phyloP scores from a whole-genome alignment of 148 eudicot genomes.

The Nyssa sinensis region DNA sequence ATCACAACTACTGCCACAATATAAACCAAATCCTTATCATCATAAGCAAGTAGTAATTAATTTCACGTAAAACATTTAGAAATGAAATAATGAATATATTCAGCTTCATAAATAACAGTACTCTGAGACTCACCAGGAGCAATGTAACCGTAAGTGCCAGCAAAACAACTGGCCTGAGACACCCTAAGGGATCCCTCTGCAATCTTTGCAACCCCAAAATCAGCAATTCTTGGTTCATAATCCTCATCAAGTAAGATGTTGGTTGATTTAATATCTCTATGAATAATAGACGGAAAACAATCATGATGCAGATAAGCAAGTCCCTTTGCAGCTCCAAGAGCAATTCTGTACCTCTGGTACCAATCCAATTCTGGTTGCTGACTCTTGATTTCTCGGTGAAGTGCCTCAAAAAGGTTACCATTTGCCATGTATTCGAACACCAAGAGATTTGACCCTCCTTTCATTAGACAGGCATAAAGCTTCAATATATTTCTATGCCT shows the following conservation, averaged over 20 bases:
- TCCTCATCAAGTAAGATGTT: constrained; percentile 77
- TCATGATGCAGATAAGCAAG: constrained; percentile 87
- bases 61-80: background rate
- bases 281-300: constrained; percentile 69
- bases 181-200: constrained; percentile 32
- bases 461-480: constrained; percentile 73
- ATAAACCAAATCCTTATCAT: too few relatives aligned
- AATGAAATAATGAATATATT: background rate
- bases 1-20: too few relatives aligned
- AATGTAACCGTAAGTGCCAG: constrained; percentile 93
- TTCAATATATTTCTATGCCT: constrained; percentile 81
- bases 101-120: background rate
- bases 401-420: constrained; percentile 68
- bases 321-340: constrained; percentile 86
- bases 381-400: constrained; percentile 44
- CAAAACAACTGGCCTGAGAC: constrained; percentile 58
- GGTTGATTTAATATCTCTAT: constrained; percentile 83
- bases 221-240: constrained; percentile 82
- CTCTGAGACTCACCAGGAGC: constrained; percentile 75
- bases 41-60: too few relatives aligned
- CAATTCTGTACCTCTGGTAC: constrained; percentile 65
- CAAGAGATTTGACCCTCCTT: constrained; percentile 59
- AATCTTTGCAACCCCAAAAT: constrained; percentile 80
- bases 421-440: constrained; percentile 85
- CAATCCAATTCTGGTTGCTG: constrained; percentile 67